Percentiles rank a stretch among this genome's conserved stretches.
Evolutionary conservation across 805 yeast genomes (phyloP).

Genomic region (Hanseniaspora nectarophila): DNA sequence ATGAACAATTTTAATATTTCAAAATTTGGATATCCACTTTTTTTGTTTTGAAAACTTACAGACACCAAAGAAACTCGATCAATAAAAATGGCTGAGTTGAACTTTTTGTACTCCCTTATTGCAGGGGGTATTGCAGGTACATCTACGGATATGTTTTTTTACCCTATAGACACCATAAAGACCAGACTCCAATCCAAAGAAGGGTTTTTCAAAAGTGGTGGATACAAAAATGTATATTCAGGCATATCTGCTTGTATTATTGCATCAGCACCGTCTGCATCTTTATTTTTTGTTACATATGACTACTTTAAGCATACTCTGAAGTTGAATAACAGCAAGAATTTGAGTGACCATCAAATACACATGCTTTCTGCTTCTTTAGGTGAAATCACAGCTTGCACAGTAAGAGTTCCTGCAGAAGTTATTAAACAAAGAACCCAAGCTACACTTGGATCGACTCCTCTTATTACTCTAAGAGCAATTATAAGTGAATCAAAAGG

Average conservation of each 20-base stretch:
- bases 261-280: conserved; percentile 86
- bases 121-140: conserved; percentile 97
- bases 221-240: conserved; percentile 77
- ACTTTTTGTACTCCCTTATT: conserved; percentile 28
- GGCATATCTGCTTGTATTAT: conserved; percentile 90
- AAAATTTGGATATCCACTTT: no score
- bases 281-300: conserved; percentile 70
- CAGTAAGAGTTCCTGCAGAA: conserved; percentile 92
- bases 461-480: conserved; percentile 54
- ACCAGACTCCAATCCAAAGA: conserved; percentile 92
- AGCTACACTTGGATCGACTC: conserved; percentile 40
- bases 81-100: conserved; percentile 1
- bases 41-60: not conserved
- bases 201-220: conserved; percentile 87
- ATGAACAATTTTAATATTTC: no score
- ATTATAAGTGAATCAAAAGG: conserved; percentile 55
- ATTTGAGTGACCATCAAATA: conserved; percentile 29
- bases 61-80: not conserved
- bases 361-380: conserved; percentile 83
- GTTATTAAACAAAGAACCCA: conserved; percentile 93
- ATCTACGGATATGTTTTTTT: conserved; percentile 83
- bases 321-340: conserved; percentile 21
- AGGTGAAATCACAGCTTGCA: conserved; percentile 89
- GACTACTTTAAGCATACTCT: conserved; percentile 53
- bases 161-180: conserved; percentile 91